Base-by-base conservation (phyloP, 2,329 filamentous ascomycete genomes). In the Hypomyces rosellus region DNA sequence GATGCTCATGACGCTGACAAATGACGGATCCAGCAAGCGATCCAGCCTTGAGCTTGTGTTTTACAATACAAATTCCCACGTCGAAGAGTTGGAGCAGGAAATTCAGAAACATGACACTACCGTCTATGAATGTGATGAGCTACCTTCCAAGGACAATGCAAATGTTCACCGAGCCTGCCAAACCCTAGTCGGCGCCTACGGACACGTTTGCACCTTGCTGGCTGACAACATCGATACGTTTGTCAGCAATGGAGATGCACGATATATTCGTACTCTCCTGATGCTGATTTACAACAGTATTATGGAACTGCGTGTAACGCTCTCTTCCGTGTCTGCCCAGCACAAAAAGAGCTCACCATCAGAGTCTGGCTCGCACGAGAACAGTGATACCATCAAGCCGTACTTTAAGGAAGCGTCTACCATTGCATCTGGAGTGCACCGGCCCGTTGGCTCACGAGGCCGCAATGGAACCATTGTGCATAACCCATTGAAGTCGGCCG, bases 41-140 rank as follows among this genome's bases (percentile, higher is more conserved):
- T 84, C 81, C 4, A 84, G 81, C 55, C 74, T 86, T 11, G 82
- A 85, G 59, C 77, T 82, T 50, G 80, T 85, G 25, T 82, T 85
- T 53, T 85, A 84, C 65, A 84, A 84, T 61, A 84, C 82, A 11
- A 82, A 81, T 53, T 80, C 76, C 1, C 82, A 85, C 53, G 81
- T 86, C 3, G 79, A 84, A 61, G 79, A 85, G 59, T 68, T 85
- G 7, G 82, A 85, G 59, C 76, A 79, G 54, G 81, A 84, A 58
- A 81, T 86, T 16, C 78, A 84, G 60, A 79, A 76, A 54, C 80
- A 84, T 52, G 80, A 84, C 46, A 67, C 68, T 15, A 69, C 73
- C 5, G 68, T 73, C 0, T 48, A 54, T 20, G 76, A 77, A 14
- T 70, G 72, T 20, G 77, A 79, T 9, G 73, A 74, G 39, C 69